Evolutionary conservation across 768 basidiomycete genomes (phyloP).

Genomic region (Leccinum incarnatum): DNA sequence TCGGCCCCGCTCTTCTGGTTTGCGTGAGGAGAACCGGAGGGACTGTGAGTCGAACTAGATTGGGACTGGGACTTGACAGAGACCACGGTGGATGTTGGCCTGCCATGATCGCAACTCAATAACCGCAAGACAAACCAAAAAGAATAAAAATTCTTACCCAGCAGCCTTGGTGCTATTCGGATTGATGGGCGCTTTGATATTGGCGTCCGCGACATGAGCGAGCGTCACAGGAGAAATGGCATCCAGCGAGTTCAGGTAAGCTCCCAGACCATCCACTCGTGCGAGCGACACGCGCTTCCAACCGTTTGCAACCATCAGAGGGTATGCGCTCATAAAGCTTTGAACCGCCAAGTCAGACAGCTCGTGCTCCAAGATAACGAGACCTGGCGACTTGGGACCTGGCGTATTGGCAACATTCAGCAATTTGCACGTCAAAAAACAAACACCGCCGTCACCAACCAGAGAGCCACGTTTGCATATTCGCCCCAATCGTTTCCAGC

Average conservation of each 20-base stretch:
- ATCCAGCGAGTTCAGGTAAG: slow-evolving; percentile 49
- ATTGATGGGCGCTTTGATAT: slow-evolving; percentile 14
- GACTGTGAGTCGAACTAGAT: slow-evolving; percentile 8
- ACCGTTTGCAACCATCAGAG: slow-evolving; percentile 59
- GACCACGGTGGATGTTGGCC: slow-evolving; percentile 4
- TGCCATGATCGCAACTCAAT: slow-evolving; percentile 2
- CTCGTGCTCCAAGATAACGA: slow-evolving; percentile 87
- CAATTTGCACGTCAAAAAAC: neutral
- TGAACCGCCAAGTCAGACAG: slow-evolving; percentile 54
- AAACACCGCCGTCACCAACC: slow-evolving; percentile 32
- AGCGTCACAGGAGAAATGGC: slow-evolving; percentile 26
- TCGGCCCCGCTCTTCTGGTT: slow-evolving; percentile 35
- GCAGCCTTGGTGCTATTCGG: slow-evolving; percentile 10
- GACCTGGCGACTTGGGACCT: slow-evolving; percentile 74
- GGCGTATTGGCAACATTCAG: neutral
- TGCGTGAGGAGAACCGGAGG: slow-evolving; percentile 25
- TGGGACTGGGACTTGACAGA: neutral
- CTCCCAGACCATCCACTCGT: slow-evolving; percentile 35
- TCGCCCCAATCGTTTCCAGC: slow-evolving; percentile 40
- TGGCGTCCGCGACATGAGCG: slow-evolving; percentile 21
- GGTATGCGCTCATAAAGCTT: slow-evolving; percentile 66
- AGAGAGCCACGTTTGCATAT: slow-evolving; percentile 56
- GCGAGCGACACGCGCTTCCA: slow-evolving; percentile 70
- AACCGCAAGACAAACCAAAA: neutral
- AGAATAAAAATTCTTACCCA: slow-evolving; percentile 4